Percentiles rank a stretch among this genome's conserved stretches.
Conservation (phyloP, 306 rosid species). For the Sindora glabra region DNA sequence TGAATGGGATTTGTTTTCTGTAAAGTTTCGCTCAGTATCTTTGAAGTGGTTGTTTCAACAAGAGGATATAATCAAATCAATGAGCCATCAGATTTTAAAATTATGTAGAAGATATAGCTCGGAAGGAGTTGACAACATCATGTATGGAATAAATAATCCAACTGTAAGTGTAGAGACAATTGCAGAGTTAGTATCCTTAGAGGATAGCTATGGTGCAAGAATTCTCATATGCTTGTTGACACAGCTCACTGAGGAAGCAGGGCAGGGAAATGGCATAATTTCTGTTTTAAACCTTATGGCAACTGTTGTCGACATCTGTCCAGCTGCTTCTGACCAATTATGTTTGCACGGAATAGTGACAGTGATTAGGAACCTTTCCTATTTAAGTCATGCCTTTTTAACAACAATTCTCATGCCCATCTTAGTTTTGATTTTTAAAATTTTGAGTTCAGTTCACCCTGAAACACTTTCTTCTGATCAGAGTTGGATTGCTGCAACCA, state of each 20-base stretch:
- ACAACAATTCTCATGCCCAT: slow-evolving; percentile 29
- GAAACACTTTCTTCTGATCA: slow-evolving; percentile 56
- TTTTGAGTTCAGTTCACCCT: slow-evolving; percentile 47
- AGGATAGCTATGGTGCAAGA: slow-evolving; percentile 63
- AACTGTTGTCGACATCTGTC: slow-evolving; percentile 35
- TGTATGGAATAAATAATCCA: slow-evolving; percentile 25
- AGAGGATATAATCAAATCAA: slow-evolving; percentile 44
- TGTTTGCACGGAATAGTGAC: slow-evolving; percentile 51
- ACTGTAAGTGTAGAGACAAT: slow-evolving; percentile 40
- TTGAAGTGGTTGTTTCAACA: slow-evolving; percentile 92
- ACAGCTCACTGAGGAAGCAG: slow-evolving; percentile 50
- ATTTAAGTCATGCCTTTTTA: slow-evolving; percentile 27
- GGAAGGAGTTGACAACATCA: slow-evolving; percentile 22
- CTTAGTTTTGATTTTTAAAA: slow-evolving; percentile 44
- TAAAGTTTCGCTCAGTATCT: slow-evolving; percentile 61
- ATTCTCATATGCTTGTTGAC: slow-evolving; percentile 53
- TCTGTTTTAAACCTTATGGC: slow-evolving; percentile 44
- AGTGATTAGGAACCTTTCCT: slow-evolving; percentile 36
- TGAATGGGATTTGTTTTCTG: slow-evolving; percentile 69
- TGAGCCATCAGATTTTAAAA: slow-evolving; percentile 62
- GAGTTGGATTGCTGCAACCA: slow-evolving; percentile 57
- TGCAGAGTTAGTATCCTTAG: slow-evolving; percentile 60
- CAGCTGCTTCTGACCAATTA: slow-evolving; percentile 58
- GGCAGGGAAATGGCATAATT: slow-evolving; percentile 46
- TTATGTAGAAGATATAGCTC: slow-evolving; percentile 47